Evolutionary conservation across 208 protist genomes (phyloP).

Genomic region (Leishmania martiniquensis): DNA sequence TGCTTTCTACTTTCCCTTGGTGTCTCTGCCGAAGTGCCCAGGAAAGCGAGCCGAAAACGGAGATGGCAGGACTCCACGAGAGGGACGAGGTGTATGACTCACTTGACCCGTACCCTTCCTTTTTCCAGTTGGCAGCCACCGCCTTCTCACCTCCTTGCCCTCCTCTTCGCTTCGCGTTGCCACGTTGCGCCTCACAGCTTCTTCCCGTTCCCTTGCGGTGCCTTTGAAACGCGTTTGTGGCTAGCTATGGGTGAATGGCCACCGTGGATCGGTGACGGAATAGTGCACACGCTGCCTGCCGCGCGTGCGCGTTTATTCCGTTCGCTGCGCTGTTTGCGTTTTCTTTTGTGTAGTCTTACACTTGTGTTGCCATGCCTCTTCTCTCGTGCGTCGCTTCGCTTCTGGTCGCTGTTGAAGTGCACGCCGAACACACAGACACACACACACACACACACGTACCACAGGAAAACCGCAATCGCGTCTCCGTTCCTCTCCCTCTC

Average conservation of each 20-base stretch:
- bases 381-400: neutral
- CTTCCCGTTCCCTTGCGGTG: neutral
- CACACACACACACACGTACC: neutral
- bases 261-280: neutral
- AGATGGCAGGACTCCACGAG: neutral
- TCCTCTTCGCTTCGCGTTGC: neutral
- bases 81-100: neutral
- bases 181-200: neutral
- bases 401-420: neutral
- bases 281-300: neutral
- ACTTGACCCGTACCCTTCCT: neutral
- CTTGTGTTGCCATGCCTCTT: too few relatives aligned
- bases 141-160: too few relatives aligned
- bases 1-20: neutral
- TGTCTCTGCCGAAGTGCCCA: neutral
- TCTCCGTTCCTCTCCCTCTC: neutral
- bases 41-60: neutral
- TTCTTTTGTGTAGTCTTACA: too few relatives aligned
- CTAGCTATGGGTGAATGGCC: neutral
- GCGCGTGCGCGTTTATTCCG: neutral
- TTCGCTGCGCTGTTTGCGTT: neutral
- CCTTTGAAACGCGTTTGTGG: constrained; percentile 9
- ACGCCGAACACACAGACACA: neutral
- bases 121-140: neutral
- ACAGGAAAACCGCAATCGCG: neutral